These are phyloP conservation scores for Brassica nigra DNA, from an alignment of 345 rosid species.

Conservation along the genomic window DNA sequence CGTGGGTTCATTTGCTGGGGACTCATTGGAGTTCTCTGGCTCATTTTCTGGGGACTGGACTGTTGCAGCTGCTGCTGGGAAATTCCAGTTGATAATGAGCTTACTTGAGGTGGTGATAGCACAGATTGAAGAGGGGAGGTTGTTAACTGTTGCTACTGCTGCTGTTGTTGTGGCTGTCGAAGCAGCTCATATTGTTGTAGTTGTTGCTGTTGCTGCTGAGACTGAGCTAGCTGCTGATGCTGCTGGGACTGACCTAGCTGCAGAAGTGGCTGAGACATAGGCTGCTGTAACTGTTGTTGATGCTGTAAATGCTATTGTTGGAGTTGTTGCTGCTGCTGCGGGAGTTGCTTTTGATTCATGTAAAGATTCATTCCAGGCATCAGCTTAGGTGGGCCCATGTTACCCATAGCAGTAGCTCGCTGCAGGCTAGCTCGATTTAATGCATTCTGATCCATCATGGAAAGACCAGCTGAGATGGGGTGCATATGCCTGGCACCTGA, in stretches of 20 bases:
- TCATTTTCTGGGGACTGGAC: conserved; percentile 64
- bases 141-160: conserved; percentile 51
- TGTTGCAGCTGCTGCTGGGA: conserved; percentile 61
- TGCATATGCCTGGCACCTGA: conserved; percentile 70
- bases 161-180: conserved; percentile 49
- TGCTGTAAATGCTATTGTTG: conserved; percentile 43
- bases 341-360: conserved; percentile 68
- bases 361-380: conserved; percentile 63
- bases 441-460: conserved; percentile 59
- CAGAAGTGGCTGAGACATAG: conserved; percentile 30
- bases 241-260: conserved; percentile 46
- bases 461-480: conserved; percentile 57
- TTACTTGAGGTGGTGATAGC: conserved; percentile 72
- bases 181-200: conserved; percentile 41
- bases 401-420: conserved; percentile 57
- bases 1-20: conserved; percentile 68
- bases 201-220: conserved; percentile 44
- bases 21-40: conserved; percentile 72
- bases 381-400: conserved; percentile 91
- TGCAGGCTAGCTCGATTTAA: conserved; percentile 68
- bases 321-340: conserved; percentile 49
- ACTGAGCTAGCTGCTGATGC: conserved; percentile 36
- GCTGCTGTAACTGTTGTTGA: conserved; percentile 50
- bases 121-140: conserved; percentile 74
- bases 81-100: conserved; percentile 76